phyloP scores from a whole-genome alignment of 768 basidiomycete genomes.

The Mycena albidolilacea region DNA sequence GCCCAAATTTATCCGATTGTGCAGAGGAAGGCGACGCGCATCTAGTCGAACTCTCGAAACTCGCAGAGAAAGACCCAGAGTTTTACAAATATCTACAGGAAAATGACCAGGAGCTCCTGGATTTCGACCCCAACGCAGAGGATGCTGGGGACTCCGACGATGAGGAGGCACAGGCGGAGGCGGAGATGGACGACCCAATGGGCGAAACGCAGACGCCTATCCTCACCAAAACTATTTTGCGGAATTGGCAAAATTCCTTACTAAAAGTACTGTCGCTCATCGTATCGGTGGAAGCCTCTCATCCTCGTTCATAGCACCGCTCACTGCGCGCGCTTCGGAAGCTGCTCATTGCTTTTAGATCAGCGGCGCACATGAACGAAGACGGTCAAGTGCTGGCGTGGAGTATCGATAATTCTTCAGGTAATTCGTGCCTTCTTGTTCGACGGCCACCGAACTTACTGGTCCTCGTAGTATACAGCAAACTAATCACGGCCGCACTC shows the following conservation, averaged over 20 bases:
- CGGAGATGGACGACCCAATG: conserved; percentile 59
- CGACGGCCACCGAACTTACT: neutral
- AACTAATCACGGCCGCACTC: conserved; percentile 88
- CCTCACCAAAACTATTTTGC: conserved; percentile 79
- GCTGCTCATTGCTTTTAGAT: conserved; percentile 90
- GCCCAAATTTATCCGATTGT: neutral
- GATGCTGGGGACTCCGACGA: conserved; percentile 62
- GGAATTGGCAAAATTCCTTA: conserved; percentile 90
- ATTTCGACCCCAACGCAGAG: conserved; percentile 71
- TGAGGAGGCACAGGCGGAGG: conserved; percentile 57
- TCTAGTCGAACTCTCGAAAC: conserved; percentile 85
- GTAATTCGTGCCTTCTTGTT: conserved; percentile 56
- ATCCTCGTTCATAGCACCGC: conserved; percentile 68
- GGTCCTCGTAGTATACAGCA: conserved; percentile 84
- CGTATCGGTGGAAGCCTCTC: neutral
- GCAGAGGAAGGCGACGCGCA: conserved; percentile 83
- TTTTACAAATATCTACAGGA: conserved; percentile 98
- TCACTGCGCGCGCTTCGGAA: conserved; percentile 89
- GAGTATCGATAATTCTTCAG: conserved; percentile 86
- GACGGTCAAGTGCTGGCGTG: conserved; percentile 86
- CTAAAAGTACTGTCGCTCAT: conserved; percentile 71
- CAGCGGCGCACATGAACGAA: conserved; percentile 92
- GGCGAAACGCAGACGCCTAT: conserved; percentile 67
- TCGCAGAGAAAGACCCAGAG: conserved; percentile 98
- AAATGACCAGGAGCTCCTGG: conserved; percentile 92